Conservation (phyloP, 2,329 filamentous ascomycete genomes). For the Rhynchosporium agropyri region DNA sequence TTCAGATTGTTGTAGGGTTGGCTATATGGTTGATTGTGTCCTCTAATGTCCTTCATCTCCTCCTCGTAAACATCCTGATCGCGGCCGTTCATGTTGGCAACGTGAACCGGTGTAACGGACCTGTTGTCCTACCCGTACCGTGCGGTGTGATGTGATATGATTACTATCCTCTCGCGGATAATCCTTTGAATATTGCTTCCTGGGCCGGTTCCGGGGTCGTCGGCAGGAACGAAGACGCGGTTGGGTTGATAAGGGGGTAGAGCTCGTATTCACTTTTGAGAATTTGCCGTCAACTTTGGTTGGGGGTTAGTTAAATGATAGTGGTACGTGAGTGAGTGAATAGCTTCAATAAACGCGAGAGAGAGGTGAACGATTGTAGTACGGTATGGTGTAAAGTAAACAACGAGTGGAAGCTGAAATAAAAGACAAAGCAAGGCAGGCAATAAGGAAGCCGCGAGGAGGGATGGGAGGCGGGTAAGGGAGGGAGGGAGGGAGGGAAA, state of each 20-base stretch:
- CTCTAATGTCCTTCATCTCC: constrained; percentile 17
- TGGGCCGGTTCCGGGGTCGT: background rate
- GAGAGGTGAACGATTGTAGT: too few relatives aligned
- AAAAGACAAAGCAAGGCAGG: background rate
- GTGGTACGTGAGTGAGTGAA: too few relatives aligned
- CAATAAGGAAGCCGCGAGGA: too few relatives aligned
- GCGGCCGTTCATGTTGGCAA: constrained; percentile 7
- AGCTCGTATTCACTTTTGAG: too few relatives aligned
- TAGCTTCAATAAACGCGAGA: too few relatives aligned
- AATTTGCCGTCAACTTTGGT: too few relatives aligned
- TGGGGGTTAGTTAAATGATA: too few relatives aligned
- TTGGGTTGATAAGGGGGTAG: background rate
- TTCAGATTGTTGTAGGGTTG: background rate
- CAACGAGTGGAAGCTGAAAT: background rate
- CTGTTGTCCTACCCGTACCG: background rate
- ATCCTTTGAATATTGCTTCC: background rate
- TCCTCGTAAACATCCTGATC: constrained; percentile 3
- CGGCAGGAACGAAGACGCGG: background rate
- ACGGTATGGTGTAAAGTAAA: too few relatives aligned
- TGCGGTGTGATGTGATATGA: background rate
- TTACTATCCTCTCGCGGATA: background rate
- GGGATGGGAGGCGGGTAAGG: background rate
- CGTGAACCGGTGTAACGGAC: constrained; percentile 1
- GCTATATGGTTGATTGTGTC: background rate
- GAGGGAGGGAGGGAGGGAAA: background rate